Evolutionary conservation across 208 protist genomes (phyloP), one percentile per base, ranked within the genome.

Genomic region (Acanthamoeba castellanii): DNA sequence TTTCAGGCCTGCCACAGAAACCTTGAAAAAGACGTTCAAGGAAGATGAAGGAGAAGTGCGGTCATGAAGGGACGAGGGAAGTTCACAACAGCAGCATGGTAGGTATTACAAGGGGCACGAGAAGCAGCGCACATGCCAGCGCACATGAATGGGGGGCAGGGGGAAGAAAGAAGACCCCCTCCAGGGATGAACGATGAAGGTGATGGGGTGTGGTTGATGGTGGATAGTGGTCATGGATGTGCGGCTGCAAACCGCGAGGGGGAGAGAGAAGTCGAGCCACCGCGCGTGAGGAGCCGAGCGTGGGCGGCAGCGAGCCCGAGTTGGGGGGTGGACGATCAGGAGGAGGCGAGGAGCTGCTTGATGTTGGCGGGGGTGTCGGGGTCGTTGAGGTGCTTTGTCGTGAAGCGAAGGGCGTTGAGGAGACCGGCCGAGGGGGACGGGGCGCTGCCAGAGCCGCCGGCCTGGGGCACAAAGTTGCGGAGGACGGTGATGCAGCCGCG

Each of bases 391-490:
- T 98, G 97, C 68, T 97, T 97, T 11, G 97, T 98, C 25, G 97
- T 97, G 97, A 96, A 98, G 57, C 96, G 96, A 18, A 98, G 92
- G 25, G 97, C 97, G 94, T 98, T 98, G 76, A 98, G 95, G n/a
- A 98, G 94, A 52, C 96, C 96, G 55, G 95, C 97, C 14, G 95
- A 94, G 70, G 92, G 95, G 22, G 94, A 42, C 6, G 89, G 89
- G 37, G 70, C 20, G 22, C 52, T 91, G 88, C 64, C 59, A 5
- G 88, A 93, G 42, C 45, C 11, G 32, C 61, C 55, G 14, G 88
- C 9, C 22, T 47, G 37, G 5, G 37, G n/a, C 45, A 88, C 52
- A 18, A 94, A 95, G 52, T 95, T 78, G 70, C 96, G 96, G 34
- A 97, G 95, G 30, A 97, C 95, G 18, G 81, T 55, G 91, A 98